Evolutionary conservation across 2,329 filamentous ascomycete genomes (phyloP).

Genomic region (Alternaria rosae): DNA sequence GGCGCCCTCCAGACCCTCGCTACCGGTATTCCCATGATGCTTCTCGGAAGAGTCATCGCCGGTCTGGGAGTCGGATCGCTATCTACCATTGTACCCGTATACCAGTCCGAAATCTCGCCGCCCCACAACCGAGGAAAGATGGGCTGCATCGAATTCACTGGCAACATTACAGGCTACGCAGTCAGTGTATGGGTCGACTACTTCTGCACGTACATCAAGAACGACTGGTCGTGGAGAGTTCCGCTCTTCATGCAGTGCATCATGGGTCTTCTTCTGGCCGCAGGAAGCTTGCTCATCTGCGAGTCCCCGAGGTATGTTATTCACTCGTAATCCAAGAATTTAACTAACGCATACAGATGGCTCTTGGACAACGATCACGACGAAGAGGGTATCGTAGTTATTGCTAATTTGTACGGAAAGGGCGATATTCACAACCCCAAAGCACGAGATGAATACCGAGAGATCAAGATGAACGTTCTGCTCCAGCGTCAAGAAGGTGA

Average conservation of each 20-base stretch:
- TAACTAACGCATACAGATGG: constrained; percentile 69
- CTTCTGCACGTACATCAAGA: constrained; percentile 89
- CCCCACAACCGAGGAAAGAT: constrained; percentile 95
- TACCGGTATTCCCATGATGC: constrained; percentile 87
- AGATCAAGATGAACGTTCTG: constrained; percentile 98
- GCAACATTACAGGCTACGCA: constrained; percentile 94
- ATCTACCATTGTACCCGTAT: constrained; percentile 62
- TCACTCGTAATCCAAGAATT: not conserved
- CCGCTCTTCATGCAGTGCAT: constrained; percentile 91
- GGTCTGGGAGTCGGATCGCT: constrained; percentile 60
- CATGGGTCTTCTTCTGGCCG: constrained; percentile 85
- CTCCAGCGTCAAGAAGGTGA: constrained; percentile 94
- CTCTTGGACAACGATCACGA: constrained; percentile 97
- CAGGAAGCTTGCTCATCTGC: constrained; percentile 91
- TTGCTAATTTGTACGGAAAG: constrained; percentile 94
- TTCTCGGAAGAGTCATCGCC: constrained; percentile 59
- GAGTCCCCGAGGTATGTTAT: constrained; percentile 85
- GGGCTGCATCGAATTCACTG: constrained; percentile 97
- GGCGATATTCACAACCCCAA: constrained; percentile 94
- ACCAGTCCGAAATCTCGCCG: constrained; percentile 72
- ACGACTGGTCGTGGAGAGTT: constrained; percentile 86
- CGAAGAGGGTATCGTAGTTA: constrained; percentile 97
- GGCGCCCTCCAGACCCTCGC: constrained; percentile 86
- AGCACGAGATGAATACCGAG: constrained; percentile 93
- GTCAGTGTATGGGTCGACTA: constrained; percentile 99